phyloP scores from a whole-genome alignment of 177 flowering plant genomes.

The Telopea speciosissima region DNA sequence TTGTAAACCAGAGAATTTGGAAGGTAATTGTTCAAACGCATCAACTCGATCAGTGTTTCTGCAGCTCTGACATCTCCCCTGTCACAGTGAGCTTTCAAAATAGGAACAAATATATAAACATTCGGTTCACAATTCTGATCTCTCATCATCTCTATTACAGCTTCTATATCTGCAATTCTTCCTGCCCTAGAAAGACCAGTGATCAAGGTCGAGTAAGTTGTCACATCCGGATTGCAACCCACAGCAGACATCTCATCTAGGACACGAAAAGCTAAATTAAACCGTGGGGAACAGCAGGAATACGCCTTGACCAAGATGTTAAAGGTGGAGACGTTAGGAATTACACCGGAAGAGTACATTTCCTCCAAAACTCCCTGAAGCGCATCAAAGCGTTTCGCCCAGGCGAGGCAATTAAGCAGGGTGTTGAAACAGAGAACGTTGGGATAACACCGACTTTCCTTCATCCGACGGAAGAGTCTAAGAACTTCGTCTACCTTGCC shows the following conservation, averaged over 20 bases:
- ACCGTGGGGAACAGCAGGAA: constrained; percentile 5
- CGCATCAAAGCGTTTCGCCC: neutral
- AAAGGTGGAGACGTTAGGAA: constrained; percentile 12
- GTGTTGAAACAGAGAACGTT: constrained; percentile 16
- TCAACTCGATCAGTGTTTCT: neutral
- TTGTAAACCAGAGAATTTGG: constrained; percentile 12
- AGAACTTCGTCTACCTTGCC: constrained; percentile 11
- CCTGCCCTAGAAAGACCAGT: constrained; percentile 11
- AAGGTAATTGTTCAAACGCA: constrained; percentile 3
- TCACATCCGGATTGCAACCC: constrained; percentile 10
- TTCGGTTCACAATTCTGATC: constrained; percentile 2
- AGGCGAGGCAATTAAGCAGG: constrained; percentile 11
- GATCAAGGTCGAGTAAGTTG: constrained; percentile 15
- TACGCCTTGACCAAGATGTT: constrained; percentile 17
- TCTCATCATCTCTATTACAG: constrained; percentile 6
- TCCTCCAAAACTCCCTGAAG: neutral
- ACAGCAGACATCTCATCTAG: constrained; percentile 1
- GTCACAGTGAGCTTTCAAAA: constrained; percentile 12
- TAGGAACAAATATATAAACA: constrained; percentile 11
- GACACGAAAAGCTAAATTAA: constrained; percentile 7
- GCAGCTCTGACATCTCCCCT: constrained; percentile 7
- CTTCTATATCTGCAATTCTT: constrained; percentile 7
- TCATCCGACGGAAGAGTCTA: constrained; percentile 10
- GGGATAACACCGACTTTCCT: neutral
- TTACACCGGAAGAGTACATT: constrained; percentile 3